Evolutionary conservation across 495 filamentous ascomycete species (phyloP), one percentile per base, ranked within the genome.

Genomic region (Podospora sp.): DNA sequence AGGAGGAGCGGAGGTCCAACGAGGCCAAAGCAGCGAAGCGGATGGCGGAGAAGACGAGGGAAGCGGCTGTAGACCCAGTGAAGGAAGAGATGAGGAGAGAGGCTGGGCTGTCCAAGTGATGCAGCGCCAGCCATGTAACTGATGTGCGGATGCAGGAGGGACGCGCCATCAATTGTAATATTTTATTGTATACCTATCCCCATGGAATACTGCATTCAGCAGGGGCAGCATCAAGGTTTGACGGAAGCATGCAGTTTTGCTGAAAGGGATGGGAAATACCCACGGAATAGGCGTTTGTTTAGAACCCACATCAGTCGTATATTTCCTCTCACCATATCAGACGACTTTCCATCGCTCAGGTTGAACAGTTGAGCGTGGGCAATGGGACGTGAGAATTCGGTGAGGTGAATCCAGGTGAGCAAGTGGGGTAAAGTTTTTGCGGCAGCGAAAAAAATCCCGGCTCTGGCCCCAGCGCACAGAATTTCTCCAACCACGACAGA

Each of bases 21-120:
- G 56, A 55, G 20, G 52, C 52, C n/a, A 55, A n/a, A 22, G 52
- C 8, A 11, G 52, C 20, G 20, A 55, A 2, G 8, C 20, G 21
- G 63, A 84, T 86, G 59, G 68, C 87, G 53, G 83, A 86, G 64
- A 79, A 84, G 63, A 75, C 76, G 40, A 36, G 81, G 20, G 78
- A 78, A 21, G 83, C 85, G 51, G 89, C 90, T 73, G 78, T 84
- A 0, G 84, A 87, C 79, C 88, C 84, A 78, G 83, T 89, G 69
- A 87, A 82, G 68, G 83, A 88, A 59, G 85, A 88, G 62, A 83
- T 92, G 71, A 83, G 84, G 69, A 80, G 66, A 56, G 79, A 82
- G 71, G 78, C 80, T 0, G 56, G 56, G 26, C 27, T 59, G 4
- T 59, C 56, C 8, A 59, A 22, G 21, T 22, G 26, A 33, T 22